These are phyloP conservation scores for Cercospora zeina DNA, from an alignment of 2,329 filamentous ascomycete genomes.

Conservation along the genomic window DNA sequence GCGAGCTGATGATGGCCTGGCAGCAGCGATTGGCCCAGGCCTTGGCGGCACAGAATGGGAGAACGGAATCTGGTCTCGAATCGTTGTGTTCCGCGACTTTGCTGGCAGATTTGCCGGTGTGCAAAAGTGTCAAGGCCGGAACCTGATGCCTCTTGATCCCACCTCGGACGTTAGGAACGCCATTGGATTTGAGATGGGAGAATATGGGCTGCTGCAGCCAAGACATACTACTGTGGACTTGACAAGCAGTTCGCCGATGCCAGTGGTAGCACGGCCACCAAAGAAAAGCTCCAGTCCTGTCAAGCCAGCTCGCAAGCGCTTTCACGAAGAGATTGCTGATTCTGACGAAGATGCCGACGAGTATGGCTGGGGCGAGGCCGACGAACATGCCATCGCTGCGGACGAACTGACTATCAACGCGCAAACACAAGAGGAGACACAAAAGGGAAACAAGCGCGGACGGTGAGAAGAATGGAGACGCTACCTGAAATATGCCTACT, in stretches of 20 bases:
- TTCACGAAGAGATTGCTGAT: conserved; percentile 56
- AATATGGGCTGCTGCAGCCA: conserved; percentile 46
- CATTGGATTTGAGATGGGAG: conserved; percentile 53
- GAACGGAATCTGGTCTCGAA: conserved; percentile 67
- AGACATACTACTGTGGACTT: conserved; percentile 29
- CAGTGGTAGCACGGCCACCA: not conserved
- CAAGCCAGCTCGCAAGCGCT: conserved; percentile 56
- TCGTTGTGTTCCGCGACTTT: conserved; percentile 78
- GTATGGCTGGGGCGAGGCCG: conserved; percentile 69
- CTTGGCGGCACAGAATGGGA: conserved; percentile 80
- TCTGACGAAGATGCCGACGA: conserved; percentile 66
- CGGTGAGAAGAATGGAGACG: not conserved
- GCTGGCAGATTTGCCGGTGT: conserved; percentile 47
- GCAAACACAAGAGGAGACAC: not conserved
- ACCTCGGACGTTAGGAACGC: conserved; percentile 46
- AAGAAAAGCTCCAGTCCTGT: conserved; percentile 14
- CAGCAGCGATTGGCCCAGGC: conserved; percentile 71
- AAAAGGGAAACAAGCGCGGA: too few species aligned
- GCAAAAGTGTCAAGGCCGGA: conserved; percentile 47
- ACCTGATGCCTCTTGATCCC: conserved; percentile 37
- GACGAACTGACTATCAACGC: conserved; percentile 2
- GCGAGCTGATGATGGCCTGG: conserved; percentile 52
- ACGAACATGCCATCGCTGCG: conserved; percentile 52
- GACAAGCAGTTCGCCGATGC: conserved; percentile 19
- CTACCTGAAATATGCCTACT: conserved; percentile 11